A percentile compares a stretch with the other conserved stretches of the same genome.
Evolutionary conservation across 2,329 filamentous ascomycete genomes (phyloP).

Genomic region (Macroventuria anomochaeta): DNA sequence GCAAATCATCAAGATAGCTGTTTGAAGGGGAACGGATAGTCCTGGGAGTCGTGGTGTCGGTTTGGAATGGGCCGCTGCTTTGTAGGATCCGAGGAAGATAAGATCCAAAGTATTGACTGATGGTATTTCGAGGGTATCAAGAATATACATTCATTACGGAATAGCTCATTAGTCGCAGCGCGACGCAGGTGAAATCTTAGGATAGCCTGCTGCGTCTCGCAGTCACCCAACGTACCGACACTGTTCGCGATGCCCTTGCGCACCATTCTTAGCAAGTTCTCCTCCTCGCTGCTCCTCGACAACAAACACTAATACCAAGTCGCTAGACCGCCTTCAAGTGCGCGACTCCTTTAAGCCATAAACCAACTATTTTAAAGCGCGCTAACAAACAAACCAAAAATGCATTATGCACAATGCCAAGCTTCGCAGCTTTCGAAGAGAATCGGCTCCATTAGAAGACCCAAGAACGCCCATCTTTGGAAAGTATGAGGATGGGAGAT

Average conservation of each 20-base stretch:
- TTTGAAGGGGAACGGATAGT: too few species aligned
- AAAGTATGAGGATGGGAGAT: not conserved
- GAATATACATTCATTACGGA: slow-evolving; percentile 22
- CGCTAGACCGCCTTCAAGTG: not conserved
- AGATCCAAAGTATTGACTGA: too few species aligned
- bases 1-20: too few species aligned
- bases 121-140: slow-evolving; percentile 8
- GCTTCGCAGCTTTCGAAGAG: slow-evolving; percentile 9
- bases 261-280: not conserved
- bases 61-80: too few species aligned
- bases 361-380: slow-evolving; percentile 8
- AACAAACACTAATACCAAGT: slow-evolving; percentile 3
- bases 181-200: slow-evolving; percentile 1
- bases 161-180: slow-evolving; percentile 18
- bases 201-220: slow-evolving; percentile 2
- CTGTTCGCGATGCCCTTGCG: not conserved
- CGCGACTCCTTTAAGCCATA: not conserved
- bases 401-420: slow-evolving; percentile 20
- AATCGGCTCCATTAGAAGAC: slow-evolving; percentile 10
- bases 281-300: not conserved
- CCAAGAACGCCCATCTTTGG: slow-evolving; percentile 11
- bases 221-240: not conserved
- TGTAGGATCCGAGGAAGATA: too few species aligned
- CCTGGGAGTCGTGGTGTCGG: too few species aligned
- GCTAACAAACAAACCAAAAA: slow-evolving; percentile 11